A percentile compares a stretch with the other conserved stretches of the same genome.
phyloP scores from a whole-genome alignment of 2,329 filamentous ascomycete species.

The Penicillium glabrum region DNA sequence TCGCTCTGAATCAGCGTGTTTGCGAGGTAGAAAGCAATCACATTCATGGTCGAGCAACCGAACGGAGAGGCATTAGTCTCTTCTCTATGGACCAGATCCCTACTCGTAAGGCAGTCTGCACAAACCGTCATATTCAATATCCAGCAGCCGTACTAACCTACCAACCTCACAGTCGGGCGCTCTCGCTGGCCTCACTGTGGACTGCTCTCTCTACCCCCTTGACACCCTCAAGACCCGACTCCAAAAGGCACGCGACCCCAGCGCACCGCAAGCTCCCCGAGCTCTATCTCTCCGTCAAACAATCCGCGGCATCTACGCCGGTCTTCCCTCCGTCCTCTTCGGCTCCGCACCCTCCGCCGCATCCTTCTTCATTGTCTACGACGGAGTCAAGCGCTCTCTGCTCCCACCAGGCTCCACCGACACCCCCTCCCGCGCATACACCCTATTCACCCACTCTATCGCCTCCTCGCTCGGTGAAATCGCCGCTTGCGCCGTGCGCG shows the following conservation, averaged over 20 bases:
- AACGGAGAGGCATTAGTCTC: slow-evolving; percentile 37
- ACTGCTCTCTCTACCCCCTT: slow-evolving; percentile 94
- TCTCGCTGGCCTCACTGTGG: slow-evolving; percentile 90
- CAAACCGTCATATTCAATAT: background rate
- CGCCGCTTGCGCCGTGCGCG: slow-evolving; percentile 85
- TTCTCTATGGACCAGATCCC: slow-evolving; percentile 46
- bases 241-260: slow-evolving; percentile 64
- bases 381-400: slow-evolving; percentile 64
- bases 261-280: slow-evolving; percentile 46
- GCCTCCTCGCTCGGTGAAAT: slow-evolving; percentile 86
- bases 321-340: slow-evolving; percentile 83
- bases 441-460: slow-evolving; percentile 68
- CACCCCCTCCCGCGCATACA: slow-evolving; percentile 32
- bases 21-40: slow-evolving; percentile 5
- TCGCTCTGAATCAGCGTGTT: slow-evolving; percentile 10
- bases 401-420: slow-evolving; percentile 38
- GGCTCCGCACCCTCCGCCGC: slow-evolving; percentile 92
- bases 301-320: slow-evolving; percentile 88
- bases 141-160: slow-evolving; percentile 5
- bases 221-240: slow-evolving; percentile 98
- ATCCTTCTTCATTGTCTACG: slow-evolving; percentile 96
- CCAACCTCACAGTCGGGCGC: slow-evolving; percentile 67
- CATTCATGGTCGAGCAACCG: slow-evolving; percentile 29
- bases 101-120: slow-evolving; percentile 30
- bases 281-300: slow-evolving; percentile 79